phyloP scores from a whole-genome alignment of 2,329 filamentous ascomycete genomes.

The Penicillium palitans region DNA sequence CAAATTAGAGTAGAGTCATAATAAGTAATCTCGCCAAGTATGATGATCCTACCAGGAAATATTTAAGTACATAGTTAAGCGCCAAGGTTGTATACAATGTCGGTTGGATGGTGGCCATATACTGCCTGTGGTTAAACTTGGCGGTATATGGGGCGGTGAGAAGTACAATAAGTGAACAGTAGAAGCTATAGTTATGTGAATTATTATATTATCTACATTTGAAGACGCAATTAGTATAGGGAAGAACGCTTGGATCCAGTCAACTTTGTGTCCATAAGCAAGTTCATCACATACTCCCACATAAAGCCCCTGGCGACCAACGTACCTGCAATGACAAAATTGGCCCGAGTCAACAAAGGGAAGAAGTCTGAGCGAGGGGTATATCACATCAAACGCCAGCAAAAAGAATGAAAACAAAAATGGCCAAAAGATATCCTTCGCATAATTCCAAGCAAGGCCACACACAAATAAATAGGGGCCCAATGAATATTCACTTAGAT shows the following conservation, averaged over 20 bases:
- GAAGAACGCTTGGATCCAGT: background rate
- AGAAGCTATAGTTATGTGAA: background rate
- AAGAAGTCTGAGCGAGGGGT: constrained; percentile 37
- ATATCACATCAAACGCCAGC: constrained; percentile 44
- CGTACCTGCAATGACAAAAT: constrained; percentile 24
- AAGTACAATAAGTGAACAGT: no score
- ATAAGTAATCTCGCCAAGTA: background rate
- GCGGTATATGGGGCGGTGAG: background rate
- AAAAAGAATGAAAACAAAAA: constrained; percentile 12
- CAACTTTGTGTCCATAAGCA: constrained; percentile 16
- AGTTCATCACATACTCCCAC: constrained; percentile 20
- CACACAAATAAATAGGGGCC: constrained; percentile 1
- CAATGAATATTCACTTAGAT: constrained; percentile 20
- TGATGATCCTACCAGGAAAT: background rate
- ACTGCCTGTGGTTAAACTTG: background rate
- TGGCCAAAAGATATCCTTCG: background rate
- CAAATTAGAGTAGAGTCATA: background rate
- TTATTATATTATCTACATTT: constrained; percentile 6
- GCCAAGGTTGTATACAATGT: background rate
- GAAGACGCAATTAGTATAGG: background rate
- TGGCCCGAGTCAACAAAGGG: constrained; percentile 23
- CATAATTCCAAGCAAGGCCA: background rate
- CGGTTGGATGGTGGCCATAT: background rate
- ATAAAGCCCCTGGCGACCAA: constrained; percentile 22
- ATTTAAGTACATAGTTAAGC: background rate